Conservation (phyloP, 768 basidiomycete species). For the Amanita molliuscula region DNA sequence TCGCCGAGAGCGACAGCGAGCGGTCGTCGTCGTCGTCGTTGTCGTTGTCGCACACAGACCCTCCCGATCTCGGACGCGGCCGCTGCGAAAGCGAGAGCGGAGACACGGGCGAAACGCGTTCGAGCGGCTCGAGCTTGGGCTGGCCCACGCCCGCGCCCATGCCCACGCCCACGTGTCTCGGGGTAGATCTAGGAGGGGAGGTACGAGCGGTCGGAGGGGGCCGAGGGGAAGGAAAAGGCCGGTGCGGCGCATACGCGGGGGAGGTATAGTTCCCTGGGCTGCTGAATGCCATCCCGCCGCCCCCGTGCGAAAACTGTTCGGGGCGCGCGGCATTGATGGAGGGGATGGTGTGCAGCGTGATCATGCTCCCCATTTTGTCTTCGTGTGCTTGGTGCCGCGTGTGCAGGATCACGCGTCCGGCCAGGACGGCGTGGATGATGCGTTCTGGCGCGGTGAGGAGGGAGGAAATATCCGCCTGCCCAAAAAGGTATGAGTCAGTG, state of each 20-base stretch:
- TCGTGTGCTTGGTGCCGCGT: constrained; percentile 1
- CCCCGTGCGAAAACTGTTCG: background rate
- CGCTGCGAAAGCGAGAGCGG: no score
- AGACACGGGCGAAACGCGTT: background rate
- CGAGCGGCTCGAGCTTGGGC: no score
- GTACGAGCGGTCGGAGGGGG: no score
- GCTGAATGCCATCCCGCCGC: background rate
- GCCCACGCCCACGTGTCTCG: no score
- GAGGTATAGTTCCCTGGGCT: background rate
- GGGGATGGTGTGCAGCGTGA: background rate
- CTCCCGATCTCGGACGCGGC: background rate
- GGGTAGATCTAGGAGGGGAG: no score
- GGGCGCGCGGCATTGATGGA: background rate
- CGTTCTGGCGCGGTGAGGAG: constrained; percentile 5
- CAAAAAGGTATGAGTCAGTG: background rate
- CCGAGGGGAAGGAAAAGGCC: no score
- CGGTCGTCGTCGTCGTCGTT: no score
- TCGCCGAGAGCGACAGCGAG: background rate
- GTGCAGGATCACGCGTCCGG: background rate
- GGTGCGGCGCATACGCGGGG: background rate
- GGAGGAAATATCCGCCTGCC: background rate
- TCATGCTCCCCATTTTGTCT: background rate
- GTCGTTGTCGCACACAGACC: background rate
- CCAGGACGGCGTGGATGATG: constrained; percentile 4
- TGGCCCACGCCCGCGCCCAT: no score